Evolutionary conservation across 140 eudicot genomes (phyloP), one percentile per base, ranked within the genome.

Genomic region (Senecio squalidus): DNA sequence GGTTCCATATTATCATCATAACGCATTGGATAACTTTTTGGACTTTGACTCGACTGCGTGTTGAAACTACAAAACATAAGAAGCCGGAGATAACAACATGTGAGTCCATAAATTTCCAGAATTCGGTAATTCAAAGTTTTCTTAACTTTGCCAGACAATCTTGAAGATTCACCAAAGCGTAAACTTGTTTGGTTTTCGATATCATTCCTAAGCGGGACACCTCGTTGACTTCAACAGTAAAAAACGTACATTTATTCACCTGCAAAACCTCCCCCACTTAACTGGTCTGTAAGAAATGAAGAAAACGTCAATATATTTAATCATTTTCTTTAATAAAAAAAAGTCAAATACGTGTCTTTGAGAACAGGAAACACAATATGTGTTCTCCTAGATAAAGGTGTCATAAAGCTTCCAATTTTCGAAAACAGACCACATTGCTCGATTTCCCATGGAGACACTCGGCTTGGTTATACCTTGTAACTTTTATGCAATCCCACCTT

Each of bases 81-180:
- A 72, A 2, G 89, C 84, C 9, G 94, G 71, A 4, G 71, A 18
- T 20, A 72, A 52, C 1, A 31, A 24, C 43, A 44, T 27, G 59
- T 24, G 25, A 58, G 5, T 58, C 25, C 51, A 22, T 14, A 34
- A 10, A 13, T 64, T 76, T 52, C 71, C 64, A 38, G 68, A 70
- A 53, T 72, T 71, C 23, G 72, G 72, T n/a, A n/a, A 72, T 70
- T 76, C 30, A 79, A 48, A 24, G 44, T 17, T 84, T 92, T 92
- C 99, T 87, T 87, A 96, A 87, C 96, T 95, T 88, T 92, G 99
- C 95, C 84, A 92, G 89, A 87, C 96, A 73, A 82, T 66, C 93
- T 21, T 45, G 50, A 77, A 40, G 92, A 69, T 58, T 84, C 95
- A 55, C 74, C 58, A 40, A 73, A 76, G 69, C 75, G 76, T 56